These are phyloP conservation scores for Polytrichum commune DNA, from an alignment of 225 moss, liverwort and hornwort species.

Conservation along the genomic window DNA sequence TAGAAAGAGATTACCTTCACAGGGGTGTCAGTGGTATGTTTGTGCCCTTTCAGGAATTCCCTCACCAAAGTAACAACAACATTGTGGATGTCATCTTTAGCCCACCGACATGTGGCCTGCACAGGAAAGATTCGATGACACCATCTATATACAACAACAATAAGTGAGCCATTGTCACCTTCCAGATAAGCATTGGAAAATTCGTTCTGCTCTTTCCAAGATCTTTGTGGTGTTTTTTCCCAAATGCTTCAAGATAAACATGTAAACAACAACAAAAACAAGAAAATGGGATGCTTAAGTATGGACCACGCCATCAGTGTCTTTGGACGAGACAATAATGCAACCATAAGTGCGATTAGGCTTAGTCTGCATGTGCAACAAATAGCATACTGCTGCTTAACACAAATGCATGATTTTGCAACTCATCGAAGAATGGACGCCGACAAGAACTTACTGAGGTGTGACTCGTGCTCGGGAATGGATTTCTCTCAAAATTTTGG, in stretches of 20 bases:
- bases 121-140: conserved; percentile 87
- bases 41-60: conserved; percentile 31
- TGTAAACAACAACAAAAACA: too few relatives aligned
- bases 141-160: conserved; percentile 58
- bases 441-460: conserved; percentile 48
- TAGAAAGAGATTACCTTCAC: conserved; percentile 35
- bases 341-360: neutral
- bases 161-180: conserved; percentile 15
- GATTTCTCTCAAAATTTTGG: conserved; percentile 56
- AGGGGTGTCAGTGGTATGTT: conserved; percentile 24
- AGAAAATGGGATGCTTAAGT: too few relatives aligned
- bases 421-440: too few relatives aligned
- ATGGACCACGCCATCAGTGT: neutral
- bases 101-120: conserved; percentile 71
- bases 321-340: neutral
- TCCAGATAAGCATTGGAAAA: neutral
- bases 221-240: too few relatives aligned
- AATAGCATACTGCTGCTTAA: too few relatives aligned
- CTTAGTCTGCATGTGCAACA: too few relatives aligned
- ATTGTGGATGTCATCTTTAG: conserved; percentile 49
- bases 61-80: conserved; percentile 48
- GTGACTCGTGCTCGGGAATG: conserved; percentile 47
- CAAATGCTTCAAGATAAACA: too few relatives aligned
- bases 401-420: too few relatives aligned
- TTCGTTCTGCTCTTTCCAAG: neutral